phyloP scores from a whole-genome alignment of 129 eudicot species.

The Mikania micrantha region DNA sequence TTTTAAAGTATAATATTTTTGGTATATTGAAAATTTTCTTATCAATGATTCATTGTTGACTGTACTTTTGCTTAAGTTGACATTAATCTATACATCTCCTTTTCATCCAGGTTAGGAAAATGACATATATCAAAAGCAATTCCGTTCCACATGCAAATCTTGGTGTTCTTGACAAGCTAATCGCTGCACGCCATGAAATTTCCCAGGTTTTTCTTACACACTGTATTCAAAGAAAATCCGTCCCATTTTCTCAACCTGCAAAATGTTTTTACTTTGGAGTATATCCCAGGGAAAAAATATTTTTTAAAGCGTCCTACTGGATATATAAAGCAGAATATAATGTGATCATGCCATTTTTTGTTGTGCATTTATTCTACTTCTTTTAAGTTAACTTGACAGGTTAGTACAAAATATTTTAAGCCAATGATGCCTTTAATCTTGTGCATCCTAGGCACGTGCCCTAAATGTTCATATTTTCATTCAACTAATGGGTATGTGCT shows the following conservation, averaged over 20 bases:
- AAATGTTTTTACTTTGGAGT: not conserved
- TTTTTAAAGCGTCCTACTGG: not conserved
- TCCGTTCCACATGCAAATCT: slow-evolving; percentile 83
- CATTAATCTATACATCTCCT: not conserved
- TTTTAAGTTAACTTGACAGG: not conserved
- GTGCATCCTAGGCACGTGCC: slow-evolving; percentile 15
- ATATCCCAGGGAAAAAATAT: not conserved
- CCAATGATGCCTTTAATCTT: not conserved
- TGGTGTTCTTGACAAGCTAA: slow-evolving; percentile 76
- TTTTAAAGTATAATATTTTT: not conserved
- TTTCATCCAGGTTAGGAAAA: slow-evolving; percentile 73
- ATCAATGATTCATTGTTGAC: not conserved
- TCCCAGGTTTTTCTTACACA: slow-evolving; percentile 52
- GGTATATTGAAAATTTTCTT: not conserved
- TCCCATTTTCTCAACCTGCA: too few species aligned
- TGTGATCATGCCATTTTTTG: not conserved
- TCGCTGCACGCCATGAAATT: slow-evolving; percentile 85
- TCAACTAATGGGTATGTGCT: not conserved
- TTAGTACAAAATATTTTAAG: not conserved
- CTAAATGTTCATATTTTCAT: not conserved
- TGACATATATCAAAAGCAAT: slow-evolving; percentile 67
- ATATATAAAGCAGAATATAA: not conserved
- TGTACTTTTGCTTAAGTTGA: not conserved
- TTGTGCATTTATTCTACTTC: not conserved
- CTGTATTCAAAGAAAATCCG: not conserved